Conservation (phyloP, 73 alveolate species). For the Stentor roeselii region DNA sequence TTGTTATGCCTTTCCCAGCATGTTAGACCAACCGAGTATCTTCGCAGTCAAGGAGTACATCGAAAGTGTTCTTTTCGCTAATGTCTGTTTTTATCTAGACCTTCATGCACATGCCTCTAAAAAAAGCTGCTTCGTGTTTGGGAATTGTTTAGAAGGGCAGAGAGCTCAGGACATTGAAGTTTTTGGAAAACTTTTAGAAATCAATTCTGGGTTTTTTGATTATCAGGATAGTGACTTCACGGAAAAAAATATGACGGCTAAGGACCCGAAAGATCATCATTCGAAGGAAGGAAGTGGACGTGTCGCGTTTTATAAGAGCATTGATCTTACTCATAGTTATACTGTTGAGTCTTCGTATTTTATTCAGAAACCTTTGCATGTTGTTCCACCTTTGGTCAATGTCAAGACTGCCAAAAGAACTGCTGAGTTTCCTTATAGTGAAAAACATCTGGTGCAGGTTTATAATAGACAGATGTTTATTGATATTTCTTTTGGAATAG, state of each 20-base stretch:
- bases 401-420: slow-evolving; percentile 5
- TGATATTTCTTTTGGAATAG: slow-evolving; percentile 26
- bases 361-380: slow-evolving; percentile 2
- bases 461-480: slow-evolving; percentile 25
- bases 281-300: slow-evolving; percentile 70
- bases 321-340: slow-evolving; percentile 59
- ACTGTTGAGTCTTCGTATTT: slow-evolving; percentile 67
- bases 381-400: slow-evolving; percentile 2
- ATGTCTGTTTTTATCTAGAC: slow-evolving; percentile 49
- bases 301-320: slow-evolving; percentile 60
- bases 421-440: neutral
- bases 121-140: slow-evolving; percentile 63
- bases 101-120: slow-evolving; percentile 67
- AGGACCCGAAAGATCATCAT: slow-evolving; percentile 47
- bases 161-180: slow-evolving; percentile 63
- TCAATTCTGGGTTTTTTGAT: slow-evolving; percentile 57
- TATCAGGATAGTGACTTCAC: slow-evolving; percentile 49
- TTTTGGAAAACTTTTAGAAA: slow-evolving; percentile 52
- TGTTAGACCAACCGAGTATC: slow-evolving; percentile 51
- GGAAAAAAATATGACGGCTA: slow-evolving; percentile 58
- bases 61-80: slow-evolving; percentile 42
- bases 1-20: slow-evolving; percentile 47
- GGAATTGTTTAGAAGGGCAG: slow-evolving; percentile 35
- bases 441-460: neutral
- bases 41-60: slow-evolving; percentile 58